phyloP scores from a whole-genome alignment of 83 land plant species.

The Picea abies region DNA sequence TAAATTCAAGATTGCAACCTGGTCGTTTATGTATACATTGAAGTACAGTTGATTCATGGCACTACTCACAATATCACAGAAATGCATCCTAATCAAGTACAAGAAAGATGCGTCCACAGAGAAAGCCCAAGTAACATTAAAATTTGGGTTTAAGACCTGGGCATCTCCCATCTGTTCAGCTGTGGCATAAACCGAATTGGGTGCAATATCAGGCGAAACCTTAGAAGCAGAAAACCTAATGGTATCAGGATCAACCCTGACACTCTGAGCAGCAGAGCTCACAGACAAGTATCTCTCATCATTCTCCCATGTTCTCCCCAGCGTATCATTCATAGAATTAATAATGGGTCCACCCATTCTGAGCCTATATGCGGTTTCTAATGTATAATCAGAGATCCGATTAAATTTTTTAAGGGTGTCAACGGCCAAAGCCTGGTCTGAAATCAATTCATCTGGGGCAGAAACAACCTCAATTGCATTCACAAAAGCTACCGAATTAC shows the following conservation, averaged over 20 bases:
- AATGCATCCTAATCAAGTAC: conserved; percentile 72
- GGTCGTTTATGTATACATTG: conserved; percentile 57
- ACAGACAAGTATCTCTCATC: conserved; percentile 33
- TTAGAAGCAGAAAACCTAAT: conserved; percentile 14
- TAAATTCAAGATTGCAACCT: conserved; percentile 26
- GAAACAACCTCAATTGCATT: too few species aligned
- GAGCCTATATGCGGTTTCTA: conserved; percentile 29
- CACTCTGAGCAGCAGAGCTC: conserved; percentile 3
- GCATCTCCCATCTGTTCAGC: conserved; percentile 37
- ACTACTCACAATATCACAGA: conserved; percentile 71
- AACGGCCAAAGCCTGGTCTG: too few species aligned
- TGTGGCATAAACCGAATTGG: conserved; percentile 53
- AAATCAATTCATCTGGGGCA: too few species aligned
- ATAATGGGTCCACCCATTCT: conserved; percentile 62
- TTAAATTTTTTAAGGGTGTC: too few species aligned
- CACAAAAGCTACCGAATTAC: not conserved
- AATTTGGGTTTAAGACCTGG: not conserved
- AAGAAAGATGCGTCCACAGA: conserved; percentile 37
- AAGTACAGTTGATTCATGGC: conserved; percentile 38
- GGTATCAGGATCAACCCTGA: not conserved
- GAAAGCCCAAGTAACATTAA: conserved; percentile 72
- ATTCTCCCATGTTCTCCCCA: conserved; percentile 56
- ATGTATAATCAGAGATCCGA: too few species aligned
- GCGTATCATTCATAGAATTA: conserved; percentile 43
- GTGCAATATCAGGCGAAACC: conserved; percentile 49